Evolutionary conservation across 257 asterid genomes (phyloP).

Genomic region (Capsicum pubescens): DNA sequence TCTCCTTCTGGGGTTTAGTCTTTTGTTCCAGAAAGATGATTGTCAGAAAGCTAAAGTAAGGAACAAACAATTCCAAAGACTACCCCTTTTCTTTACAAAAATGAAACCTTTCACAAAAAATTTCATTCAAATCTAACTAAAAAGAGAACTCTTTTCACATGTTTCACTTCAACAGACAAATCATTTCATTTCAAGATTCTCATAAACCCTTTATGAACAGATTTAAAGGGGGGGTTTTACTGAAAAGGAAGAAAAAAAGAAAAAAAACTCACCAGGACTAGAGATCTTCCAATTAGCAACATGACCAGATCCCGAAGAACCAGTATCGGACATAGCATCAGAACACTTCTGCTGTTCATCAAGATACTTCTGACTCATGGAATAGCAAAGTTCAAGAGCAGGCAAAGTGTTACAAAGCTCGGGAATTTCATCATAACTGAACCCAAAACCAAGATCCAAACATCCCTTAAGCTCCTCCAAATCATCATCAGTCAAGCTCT

Average conservation of each 20-base stretch:
- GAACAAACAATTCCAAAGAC: constrained; percentile 12
- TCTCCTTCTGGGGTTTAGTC: background rate
- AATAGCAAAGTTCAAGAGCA: constrained; percentile 57
- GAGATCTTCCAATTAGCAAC: constrained; percentile 57
- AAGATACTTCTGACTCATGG: constrained; percentile 50
- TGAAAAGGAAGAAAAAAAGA: too few species aligned
- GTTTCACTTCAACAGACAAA: background rate
- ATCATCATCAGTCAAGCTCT: constrained; percentile 52
- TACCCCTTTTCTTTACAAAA: background rate
- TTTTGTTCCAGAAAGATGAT: background rate
- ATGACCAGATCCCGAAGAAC: constrained; percentile 40
- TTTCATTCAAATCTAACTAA: background rate
- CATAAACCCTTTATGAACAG: constrained; percentile 9
- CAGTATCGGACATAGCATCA: constrained; percentile 41
- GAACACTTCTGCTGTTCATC: constrained; percentile 47
- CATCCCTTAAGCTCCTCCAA: constrained; percentile 53
- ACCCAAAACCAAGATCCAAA: constrained; percentile 56
- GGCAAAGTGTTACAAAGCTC: constrained; percentile 55
- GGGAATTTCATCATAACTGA: constrained; percentile 54
- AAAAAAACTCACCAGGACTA: constrained; percentile 44
- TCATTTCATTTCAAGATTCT: constrained; percentile 13
- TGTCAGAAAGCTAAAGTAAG: background rate
- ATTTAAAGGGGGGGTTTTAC: too few species aligned
- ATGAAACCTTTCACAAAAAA: background rate
- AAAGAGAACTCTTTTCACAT: background rate